Base-by-base conservation (phyloP, 2,329 filamentous ascomycete genomes). In the Magnaporthales sp. region DNA sequence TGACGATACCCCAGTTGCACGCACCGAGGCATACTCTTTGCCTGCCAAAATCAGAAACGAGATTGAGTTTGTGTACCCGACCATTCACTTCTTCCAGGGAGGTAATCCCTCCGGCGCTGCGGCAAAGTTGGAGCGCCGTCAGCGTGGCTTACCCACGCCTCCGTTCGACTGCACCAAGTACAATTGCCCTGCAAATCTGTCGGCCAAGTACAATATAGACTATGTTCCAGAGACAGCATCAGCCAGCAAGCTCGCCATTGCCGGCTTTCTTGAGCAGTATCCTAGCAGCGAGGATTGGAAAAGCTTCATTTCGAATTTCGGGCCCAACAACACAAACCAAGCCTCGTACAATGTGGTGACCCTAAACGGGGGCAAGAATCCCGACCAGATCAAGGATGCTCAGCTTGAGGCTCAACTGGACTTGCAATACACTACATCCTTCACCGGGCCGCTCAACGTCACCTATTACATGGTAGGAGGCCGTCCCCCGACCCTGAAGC, bases 41-140 rank as follows among this genome's bases (percentile, higher is more conserved):
- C 89, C 88, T 0, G 78, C 78, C 64, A 74, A 80, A 0, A 74
- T 91, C 7, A 79, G 80, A 64, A 71, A 78, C 58, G 79, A 86
- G 70, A 80, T 91, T 67, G 83, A 85, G 67, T 80, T 89, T 72
- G 85, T 90, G 63, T 86, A 90, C 73, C 88, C 88, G 0, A 90
- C 87, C 0, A 90, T 85, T 3, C 80, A 84, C 54, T 90, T 90
- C 68, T 74, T 83, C 66, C 82, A 74, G 65, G 73, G 77, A 8
- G 70, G 76, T 60, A 70, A 75, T 62, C 70, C 72, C 30, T 63
- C 77, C 10, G 70, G 71, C 22, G 63, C 65, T 2, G 67, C 69
- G 11, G 4, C 10, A 66, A 70, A 31, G 63, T 66, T 22, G 63
- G 66, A 22, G 70, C 71, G 10, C 69, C 70, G 9, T 7, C 62